Base-by-base conservation (phyloP, 805 yeast genomes). In the Candida dajiaensis region DNA sequence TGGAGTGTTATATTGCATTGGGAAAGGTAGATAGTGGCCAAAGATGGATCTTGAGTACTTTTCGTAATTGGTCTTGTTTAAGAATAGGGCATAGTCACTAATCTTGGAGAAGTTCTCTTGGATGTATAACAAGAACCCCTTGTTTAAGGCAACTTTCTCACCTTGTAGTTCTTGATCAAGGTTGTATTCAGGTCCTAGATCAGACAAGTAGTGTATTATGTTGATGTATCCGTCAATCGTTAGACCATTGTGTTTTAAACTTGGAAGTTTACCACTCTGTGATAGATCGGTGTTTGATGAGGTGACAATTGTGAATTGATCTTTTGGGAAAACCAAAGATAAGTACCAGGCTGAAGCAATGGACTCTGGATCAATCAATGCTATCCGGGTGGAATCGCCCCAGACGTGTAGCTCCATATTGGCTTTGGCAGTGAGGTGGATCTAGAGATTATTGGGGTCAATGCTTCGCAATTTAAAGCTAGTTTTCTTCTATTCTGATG, bases 1-100 rank as follows among this genome's bases (percentile, higher is more conserved):
- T 1, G 90, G 89, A 20, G 83, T 79, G 50, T 77, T 77, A 59
- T 83, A 84, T 75, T 83, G 86, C 76, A 83, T 73, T 10, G 90
- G 92, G 66, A 84, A 85, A 7, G 86, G 83, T 18, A 83, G 62
- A 46, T 77, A 72, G 4, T 66, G 54, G 39, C 71, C 67, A 58
- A 82, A 82, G 16, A 74, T 55, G 20, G 74, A 74, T 50, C 87
- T 70, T 4, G 89, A 77, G 53, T 73, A 81, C 12, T 68, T 60
- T 48, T 78, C 84, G 61, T 83, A 85, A 59, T 85, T 84, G 16
- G 62, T 64, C 23, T 73, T 70, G 54, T 80, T 76, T 40, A 81
- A 63, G 53, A 76, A 83, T 31, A 80, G 61, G 43, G 78, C 77
- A 58, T 82, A 83, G 46, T 73, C 74, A 33, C 81, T 76, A 38